A percentile compares a stretch with the other conserved stretches of the same genome.
phyloP scores from a whole-genome alignment of 768 basidiomycete genomes.

The Favolaschia claudopus region DNA sequence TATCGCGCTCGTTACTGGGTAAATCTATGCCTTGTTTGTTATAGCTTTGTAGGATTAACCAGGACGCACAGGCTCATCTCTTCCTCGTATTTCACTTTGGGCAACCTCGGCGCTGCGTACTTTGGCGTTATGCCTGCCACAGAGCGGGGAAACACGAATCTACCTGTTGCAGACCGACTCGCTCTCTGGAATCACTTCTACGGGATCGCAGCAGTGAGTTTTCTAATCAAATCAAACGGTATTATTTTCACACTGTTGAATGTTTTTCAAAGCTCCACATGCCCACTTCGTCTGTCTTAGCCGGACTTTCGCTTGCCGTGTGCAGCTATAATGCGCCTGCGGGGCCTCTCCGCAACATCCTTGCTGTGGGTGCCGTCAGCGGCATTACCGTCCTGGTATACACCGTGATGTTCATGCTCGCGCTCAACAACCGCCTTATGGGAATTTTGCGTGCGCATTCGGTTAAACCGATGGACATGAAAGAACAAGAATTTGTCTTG shows the following conservation, averaged over 20 bases:
- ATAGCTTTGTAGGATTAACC: too few species aligned
- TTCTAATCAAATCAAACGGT: background rate
- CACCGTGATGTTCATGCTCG: background rate
- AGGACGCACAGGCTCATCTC: too few species aligned
- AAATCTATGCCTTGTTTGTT: too few species aligned
- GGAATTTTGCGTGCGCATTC: background rate
- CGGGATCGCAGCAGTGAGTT: background rate
- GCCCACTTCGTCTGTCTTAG: background rate
- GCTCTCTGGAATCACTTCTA: slow-evolving; percentile 3
- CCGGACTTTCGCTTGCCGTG: background rate
- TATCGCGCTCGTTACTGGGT: slow-evolving; percentile 1
- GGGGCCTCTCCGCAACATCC: background rate
- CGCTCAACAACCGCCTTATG: slow-evolving; percentile 1
- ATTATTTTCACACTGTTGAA: background rate
- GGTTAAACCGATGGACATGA: background rate
- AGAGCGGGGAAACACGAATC: background rate
- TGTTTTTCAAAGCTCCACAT: slow-evolving; percentile 1
- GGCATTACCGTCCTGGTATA: background rate
- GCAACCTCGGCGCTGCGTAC: background rate
- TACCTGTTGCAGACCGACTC: background rate
- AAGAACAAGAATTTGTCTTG: background rate
- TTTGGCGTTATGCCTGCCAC: slow-evolving; percentile 18
- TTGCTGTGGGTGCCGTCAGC: background rate
- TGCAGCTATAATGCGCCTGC: background rate
- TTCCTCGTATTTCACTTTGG: slow-evolving; percentile 15